These are phyloP conservation scores for Xylaria polymorpha DNA, from an alignment of 2,329 filamentous ascomycete genomes.

Conservation along the genomic window DNA sequence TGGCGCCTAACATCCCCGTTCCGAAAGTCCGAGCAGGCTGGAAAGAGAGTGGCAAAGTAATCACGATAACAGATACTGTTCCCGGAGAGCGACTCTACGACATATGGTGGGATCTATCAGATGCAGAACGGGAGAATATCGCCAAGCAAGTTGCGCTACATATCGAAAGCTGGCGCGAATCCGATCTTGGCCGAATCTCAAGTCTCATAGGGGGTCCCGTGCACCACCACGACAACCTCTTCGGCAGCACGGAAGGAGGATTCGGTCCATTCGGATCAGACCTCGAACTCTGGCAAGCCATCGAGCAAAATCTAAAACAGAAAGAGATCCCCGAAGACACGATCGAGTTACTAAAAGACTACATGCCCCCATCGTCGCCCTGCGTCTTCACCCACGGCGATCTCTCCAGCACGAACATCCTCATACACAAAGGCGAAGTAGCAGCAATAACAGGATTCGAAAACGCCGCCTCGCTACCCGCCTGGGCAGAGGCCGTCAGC, in stretches of 20 bases:
- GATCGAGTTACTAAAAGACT: conserved; percentile 35
- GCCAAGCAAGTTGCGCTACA: conserved; percentile 42
- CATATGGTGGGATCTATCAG: conserved; percentile 43
- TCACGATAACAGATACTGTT: conserved; percentile 44
- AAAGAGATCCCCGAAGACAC: conserved; percentile 31
- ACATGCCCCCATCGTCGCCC: conserved; percentile 44
- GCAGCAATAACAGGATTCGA: conserved; percentile 44
- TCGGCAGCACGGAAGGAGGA: conserved; percentile 33
- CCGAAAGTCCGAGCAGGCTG: conserved; percentile 45
- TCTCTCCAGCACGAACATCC: conserved; percentile 44
- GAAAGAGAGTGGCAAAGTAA: conserved; percentile 46
- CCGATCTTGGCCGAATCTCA: conserved; percentile 28
- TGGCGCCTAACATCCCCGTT: conserved; percentile 39
- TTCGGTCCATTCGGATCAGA: conserved; percentile 44
- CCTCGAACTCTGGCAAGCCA: conserved; percentile 39
- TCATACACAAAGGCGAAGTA: conserved; percentile 38
- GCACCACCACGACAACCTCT: conserved; percentile 39
- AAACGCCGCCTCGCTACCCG: conserved; percentile 43
- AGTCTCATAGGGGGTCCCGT: conserved; percentile 35
- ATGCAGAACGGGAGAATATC: conserved; percentile 34
- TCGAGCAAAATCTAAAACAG: conserved; percentile 31
- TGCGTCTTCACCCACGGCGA: conserved; percentile 48
- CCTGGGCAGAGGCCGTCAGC: conserved; percentile 45
- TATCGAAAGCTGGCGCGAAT: conserved; percentile 42
- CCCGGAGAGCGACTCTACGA: conserved; percentile 44